phyloP scores from a whole-genome alignment of 164 flowering plant genomes.

The Dillenia suffruticosa region DNA sequence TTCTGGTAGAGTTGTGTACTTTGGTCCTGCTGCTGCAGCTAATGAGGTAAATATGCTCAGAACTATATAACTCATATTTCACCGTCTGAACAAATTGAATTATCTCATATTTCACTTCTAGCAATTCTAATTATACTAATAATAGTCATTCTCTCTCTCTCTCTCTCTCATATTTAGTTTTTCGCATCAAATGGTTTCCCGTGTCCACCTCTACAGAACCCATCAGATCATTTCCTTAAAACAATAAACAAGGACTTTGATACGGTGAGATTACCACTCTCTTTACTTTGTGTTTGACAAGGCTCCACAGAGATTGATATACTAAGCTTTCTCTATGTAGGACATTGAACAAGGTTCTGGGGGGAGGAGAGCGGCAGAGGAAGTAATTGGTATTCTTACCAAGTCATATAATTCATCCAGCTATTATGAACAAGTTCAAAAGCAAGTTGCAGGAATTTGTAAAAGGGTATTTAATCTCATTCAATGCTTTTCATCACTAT shows the following conservation, averaged over 20 bases:
- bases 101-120: too few relatives aligned
- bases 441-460: slow-evolving; percentile 18
- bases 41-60: slow-evolving; percentile 25
- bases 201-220: slow-evolving; percentile 65
- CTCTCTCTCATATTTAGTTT: slow-evolving; percentile 28
- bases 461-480: slow-evolving; percentile 21
- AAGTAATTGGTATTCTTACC: slow-evolving; percentile 36
- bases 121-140: too few relatives aligned
- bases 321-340: slow-evolving; percentile 3
- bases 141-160: too few relatives aligned
- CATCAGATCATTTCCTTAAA: slow-evolving; percentile 76
- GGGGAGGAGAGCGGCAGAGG: slow-evolving; percentile 26
- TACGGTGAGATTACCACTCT: slow-evolving; percentile 26
- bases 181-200: slow-evolving; percentile 65
- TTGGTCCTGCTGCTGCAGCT: slow-evolving; percentile 43
- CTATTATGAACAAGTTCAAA: slow-evolving; percentile 19
- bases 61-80: too few relatives aligned
- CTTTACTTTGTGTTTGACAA: too few relatives aligned
- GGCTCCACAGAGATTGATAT: not conserved
- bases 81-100: too few relatives aligned
- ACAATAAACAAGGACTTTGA: slow-evolving; percentile 76
- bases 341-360: slow-evolving; percentile 36
- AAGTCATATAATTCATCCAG: slow-evolving; percentile 44
- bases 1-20: slow-evolving; percentile 53
- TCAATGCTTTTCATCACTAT: too few relatives aligned